Conservation (phyloP, 768 basidiomycete species). For the Suillus americanus region DNA sequence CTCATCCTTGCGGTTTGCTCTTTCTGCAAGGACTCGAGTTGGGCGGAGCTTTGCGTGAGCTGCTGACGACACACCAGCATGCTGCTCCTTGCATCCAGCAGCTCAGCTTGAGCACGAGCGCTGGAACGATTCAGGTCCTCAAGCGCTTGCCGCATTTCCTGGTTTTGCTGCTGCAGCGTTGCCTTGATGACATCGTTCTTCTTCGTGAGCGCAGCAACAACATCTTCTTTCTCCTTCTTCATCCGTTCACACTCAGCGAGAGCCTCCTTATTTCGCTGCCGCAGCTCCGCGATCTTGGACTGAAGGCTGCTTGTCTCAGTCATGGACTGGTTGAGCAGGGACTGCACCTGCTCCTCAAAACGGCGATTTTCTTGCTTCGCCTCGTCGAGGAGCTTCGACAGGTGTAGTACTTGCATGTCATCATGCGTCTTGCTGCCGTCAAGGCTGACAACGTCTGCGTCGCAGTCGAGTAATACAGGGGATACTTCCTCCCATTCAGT, state of each 20-base stretch:
- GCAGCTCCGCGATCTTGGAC: neutral
- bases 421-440: constrained; percentile 1
- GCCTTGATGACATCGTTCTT: constrained; percentile 25
- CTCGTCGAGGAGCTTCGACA: neutral
- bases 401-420: constrained; percentile 1
- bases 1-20: constrained; percentile 16
- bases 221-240: constrained; percentile 19
- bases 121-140: constrained; percentile 25
- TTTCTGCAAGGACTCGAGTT: constrained; percentile 18
- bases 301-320: constrained; percentile 7
- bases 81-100: constrained; percentile 19
- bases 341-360: constrained; percentile 6
- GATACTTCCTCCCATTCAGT: constrained; percentile 3
- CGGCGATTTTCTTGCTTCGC: constrained; percentile 5
- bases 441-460: constrained; percentile 9
- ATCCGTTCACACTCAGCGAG: constrained; percentile 13
- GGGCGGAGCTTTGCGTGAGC: constrained; percentile 18
- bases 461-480: constrained; percentile 5
- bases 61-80: constrained; percentile 19
- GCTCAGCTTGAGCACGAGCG: constrained; percentile 19
- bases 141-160: constrained; percentile 20
- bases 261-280: constrained; percentile 3
- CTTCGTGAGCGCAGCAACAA: constrained; percentile 12
- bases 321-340: constrained; percentile 5
- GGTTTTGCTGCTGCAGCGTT: constrained; percentile 14